Evolutionary conservation across 2,329 filamentous ascomycete genomes (phyloP), one percentile per base, ranked within the genome.

Genomic region (Coniosporium tulheliwenetii): DNA sequence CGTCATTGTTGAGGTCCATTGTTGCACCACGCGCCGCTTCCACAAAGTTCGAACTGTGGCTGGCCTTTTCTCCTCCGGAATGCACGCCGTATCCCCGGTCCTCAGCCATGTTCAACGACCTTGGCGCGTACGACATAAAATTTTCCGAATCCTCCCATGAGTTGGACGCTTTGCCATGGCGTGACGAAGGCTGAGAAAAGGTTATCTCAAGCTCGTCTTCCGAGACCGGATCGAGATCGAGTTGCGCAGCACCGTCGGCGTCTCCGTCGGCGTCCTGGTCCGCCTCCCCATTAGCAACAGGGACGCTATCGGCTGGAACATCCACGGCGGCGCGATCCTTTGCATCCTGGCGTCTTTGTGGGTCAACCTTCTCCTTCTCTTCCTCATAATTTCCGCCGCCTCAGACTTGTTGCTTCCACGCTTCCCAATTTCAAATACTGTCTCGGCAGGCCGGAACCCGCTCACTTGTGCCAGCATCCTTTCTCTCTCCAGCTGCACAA

Each of bases 61-160:
- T 61, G 14, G 64, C 64, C 40, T 67, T 65, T 48, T 66, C 63
- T 8, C 74, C 77, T 39, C 85, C 85, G 0, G 85, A 83, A 60
- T 93, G 85, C 13, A 98, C 86, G 47, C 87, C 86, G 62, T 98
- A 98, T 10, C 80, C 91, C 41, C 84, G 81, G 56, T 95, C 86
- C 63, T 96, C 89, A 40, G 81, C 84, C 4, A 81, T 70, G 58
- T 89, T 91, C 50, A 75, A 73, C 35, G 77, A 78, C 45, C 82
- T 79, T 0, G 91, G 91, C 1, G 77, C 84, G 69, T 98, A 98
- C 8, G 85, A 83, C 86, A 98, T 96, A 76, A 93, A 98, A 50
- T 91, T 77, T 36, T 95, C 87, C 0, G 79, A 73, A 57, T 95
- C 87, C 55, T 84, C 77, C 71, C 78, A 94, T 37, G 78, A 73